Base-by-base conservation (phyloP, 306 rosid species). In the Dalbergia cultrata region DNA sequence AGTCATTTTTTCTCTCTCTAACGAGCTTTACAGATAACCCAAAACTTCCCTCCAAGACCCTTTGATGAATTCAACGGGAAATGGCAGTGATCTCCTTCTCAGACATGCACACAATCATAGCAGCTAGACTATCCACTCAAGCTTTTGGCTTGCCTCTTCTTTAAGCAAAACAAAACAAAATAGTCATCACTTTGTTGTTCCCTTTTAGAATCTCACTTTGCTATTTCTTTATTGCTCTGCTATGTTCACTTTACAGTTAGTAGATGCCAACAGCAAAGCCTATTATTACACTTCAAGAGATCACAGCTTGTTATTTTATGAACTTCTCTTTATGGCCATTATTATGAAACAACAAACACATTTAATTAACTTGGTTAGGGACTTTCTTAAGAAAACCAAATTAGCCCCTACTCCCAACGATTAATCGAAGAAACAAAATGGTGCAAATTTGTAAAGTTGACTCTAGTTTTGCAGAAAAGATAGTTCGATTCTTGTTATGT, bases 11-110 rank as follows among this genome's bases (percentile, higher is more conserved):
- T 21, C 19, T 72, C 76, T 62, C 69, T 33, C 75, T 75, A 75
- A 34, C 60, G 3, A 44, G 82, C 87, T 76, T 47, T 77, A 63
- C 13, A n/a, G 44, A 49, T 47, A 37, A 45, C 57, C 33, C 43
- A 72, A 67, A 64, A 57, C 52, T 76, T 22, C 68, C 70, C 49
- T 11, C 31, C 1, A 73, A 52, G 75, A 31, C 18, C 58, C 18
- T 68, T 19, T 49, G 41, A 45, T 63, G 77, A 60, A 17, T 63
- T 60, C 37, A 63, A 63, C 9, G 4, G 54, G 35, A 64, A 76
- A 43, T 67, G 50, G 50, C 34, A 81, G 91, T 89, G 92, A 83
- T 74, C 78, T 89, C 90, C 90, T 73, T 21, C 93, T 85, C 87
- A 67, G 87, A 83, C 71, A 59, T 79, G 85, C 90, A 89, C 84